phyloP scores from a whole-genome alignment of 179 eudicot genomes.

The Sideroxylon spinosum region DNA sequence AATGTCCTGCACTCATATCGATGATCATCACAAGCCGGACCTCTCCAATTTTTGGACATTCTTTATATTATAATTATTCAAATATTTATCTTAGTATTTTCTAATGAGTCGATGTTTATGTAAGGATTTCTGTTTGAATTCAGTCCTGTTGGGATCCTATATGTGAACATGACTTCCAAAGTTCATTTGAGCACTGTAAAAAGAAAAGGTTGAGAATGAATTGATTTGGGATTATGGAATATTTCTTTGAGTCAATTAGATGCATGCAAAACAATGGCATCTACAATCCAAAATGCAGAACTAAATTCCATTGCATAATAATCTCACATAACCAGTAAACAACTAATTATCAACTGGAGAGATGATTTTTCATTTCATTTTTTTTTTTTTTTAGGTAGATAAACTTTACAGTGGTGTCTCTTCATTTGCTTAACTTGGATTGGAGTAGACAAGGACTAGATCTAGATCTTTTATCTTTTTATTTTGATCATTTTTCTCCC shows the following conservation, averaged over 20 bases:
- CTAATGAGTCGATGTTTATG: neutral
- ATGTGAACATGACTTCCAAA: neutral
- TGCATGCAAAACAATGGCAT: neutral
- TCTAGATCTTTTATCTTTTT: neutral
- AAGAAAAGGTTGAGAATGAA: neutral
- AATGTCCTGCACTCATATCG: neutral
- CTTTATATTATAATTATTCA: neutral
- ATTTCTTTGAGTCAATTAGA: neutral
- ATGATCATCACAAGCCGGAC: neutral
- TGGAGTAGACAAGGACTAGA: neutral
- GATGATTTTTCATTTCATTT: neutral
- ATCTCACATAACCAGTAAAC: neutral
- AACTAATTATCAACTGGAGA: neutral
- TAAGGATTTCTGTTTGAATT: neutral
- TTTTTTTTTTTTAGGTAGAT: neutral
- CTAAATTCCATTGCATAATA: neutral
- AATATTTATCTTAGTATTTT: neutral
- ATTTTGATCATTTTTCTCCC: neutral
- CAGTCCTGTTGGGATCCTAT: neutral
- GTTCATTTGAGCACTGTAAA: neutral
- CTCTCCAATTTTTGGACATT: slow-evolving; percentile 4
- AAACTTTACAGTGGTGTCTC: neutral
- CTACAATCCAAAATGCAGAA: neutral
- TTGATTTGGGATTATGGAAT: neutral
- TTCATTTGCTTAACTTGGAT: neutral